These are phyloP conservation scores for Cryptosporidium ryanae DNA, from an alignment of 169 alveolate species.

Conservation along the genomic window DNA sequence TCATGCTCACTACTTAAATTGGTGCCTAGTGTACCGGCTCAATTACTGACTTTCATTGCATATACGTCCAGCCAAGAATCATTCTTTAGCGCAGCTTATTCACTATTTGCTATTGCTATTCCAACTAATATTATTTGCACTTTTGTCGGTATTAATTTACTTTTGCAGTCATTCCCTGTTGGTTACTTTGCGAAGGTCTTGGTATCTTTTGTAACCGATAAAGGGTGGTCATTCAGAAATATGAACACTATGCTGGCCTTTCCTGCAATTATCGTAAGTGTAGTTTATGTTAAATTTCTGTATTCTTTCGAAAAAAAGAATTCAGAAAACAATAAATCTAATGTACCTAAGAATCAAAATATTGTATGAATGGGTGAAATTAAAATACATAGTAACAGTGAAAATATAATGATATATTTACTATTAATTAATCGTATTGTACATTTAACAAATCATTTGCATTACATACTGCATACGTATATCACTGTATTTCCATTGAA, in stretches of 20 bases:
- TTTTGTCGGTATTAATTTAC: conserved; percentile 60
- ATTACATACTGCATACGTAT: too few relatives aligned
- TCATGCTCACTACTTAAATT: conserved; percentile 38
- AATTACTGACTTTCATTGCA: conserved; percentile 60
- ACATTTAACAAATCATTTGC: too few relatives aligned
- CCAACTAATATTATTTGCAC: conserved; percentile 59
- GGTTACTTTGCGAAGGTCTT: conserved; percentile 37
- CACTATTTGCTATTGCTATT: conserved; percentile 39
- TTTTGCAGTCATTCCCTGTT: conserved; percentile 62
- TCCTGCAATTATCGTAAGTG: conserved; percentile 51
- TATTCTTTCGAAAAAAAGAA: conserved; percentile 27
- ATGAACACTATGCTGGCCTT: conserved; percentile 25
- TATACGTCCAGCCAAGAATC: conserved; percentile 73
- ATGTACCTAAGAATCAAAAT: too few relatives aligned
- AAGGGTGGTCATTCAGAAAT: conserved; percentile 42
- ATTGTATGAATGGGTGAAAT: too few relatives aligned
- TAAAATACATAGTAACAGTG: too few relatives aligned
- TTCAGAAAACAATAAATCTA: too few relatives aligned
- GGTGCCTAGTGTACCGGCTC: conserved; percentile 51
- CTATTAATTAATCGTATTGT: too few relatives aligned
- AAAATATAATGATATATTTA: too few relatives aligned
- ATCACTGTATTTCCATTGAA: too few relatives aligned
- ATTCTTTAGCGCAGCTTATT: conserved; percentile 56
- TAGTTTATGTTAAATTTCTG: conserved; percentile 18
- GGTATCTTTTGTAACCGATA: conserved; percentile 20